Percentiles rank a stretch among this genome's conserved stretches.
phyloP scores from a whole-genome alignment of 2,329 filamentous ascomycete genomes.

The Colletotrichum sp. region DNA sequence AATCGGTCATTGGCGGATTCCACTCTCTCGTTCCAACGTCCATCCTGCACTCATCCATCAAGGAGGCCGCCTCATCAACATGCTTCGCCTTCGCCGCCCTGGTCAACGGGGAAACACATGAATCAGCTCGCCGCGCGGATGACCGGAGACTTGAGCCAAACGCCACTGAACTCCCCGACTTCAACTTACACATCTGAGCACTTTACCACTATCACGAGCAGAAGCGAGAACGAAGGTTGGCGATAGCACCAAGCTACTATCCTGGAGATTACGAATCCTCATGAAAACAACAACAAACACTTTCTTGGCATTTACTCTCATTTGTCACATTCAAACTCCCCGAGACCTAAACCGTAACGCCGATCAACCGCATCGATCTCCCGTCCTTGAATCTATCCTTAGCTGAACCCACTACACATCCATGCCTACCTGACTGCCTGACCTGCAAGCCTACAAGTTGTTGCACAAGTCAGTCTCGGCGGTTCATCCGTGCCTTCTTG shows the following conservation, averaged over 20 bases:
- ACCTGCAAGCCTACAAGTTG: not conserved
- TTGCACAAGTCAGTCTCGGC: not conserved
- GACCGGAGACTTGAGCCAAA: not conserved
- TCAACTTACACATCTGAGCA: not conserved
- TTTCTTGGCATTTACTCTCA: not conserved
- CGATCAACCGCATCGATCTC: not conserved
- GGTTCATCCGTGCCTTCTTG: not conserved
- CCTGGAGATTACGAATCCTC: not conserved
- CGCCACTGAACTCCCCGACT: not conserved
- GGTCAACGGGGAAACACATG: not conserved
- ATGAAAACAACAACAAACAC: constrained; percentile 1
- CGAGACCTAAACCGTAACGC: not conserved
- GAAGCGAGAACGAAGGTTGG: not conserved
- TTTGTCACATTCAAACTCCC: not conserved
- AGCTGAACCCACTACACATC: not conserved
- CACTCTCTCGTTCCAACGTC: constrained; percentile 1
- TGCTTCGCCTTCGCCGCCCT: not conserved
- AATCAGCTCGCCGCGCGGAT: constrained; percentile 4
- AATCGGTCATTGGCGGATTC: not conserved
- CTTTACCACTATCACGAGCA: not conserved
- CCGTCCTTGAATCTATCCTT: not conserved
- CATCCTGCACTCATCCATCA: not conserved
- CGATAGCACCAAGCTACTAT: not conserved
- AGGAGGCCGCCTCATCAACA: not conserved
- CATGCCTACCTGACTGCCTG: not conserved